Conservation (phyloP, 108 stramenopile species). For the Skeletonema costatum region DNA sequence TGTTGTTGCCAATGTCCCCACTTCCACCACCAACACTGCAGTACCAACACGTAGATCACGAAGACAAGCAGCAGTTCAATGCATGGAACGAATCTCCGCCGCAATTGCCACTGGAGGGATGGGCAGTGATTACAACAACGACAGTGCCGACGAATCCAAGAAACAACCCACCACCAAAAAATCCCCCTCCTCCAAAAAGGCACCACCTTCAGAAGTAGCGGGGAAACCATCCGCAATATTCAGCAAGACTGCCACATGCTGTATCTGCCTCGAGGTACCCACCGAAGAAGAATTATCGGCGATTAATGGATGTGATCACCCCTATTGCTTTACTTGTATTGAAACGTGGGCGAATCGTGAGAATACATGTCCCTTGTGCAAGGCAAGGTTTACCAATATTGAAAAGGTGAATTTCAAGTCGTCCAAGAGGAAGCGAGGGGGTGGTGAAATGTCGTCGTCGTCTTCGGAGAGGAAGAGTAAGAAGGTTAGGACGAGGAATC, state of each 20-base stretch:
- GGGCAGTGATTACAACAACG: neutral
- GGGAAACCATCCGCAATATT: neutral
- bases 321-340: constrained; percentile 87
- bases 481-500: constrained; percentile 68
- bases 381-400: constrained; percentile 78
- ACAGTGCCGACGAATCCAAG: neutral
- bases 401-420: constrained; percentile 55
- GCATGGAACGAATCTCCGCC: constrained; percentile 26
- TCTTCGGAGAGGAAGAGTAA: constrained; percentile 55
- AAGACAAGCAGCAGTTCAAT: constrained; percentile 11
- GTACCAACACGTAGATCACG: constrained; percentile 3
- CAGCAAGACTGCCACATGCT: constrained; percentile 43
- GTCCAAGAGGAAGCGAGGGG: constrained; percentile 7
- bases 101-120: constrained; percentile 29
- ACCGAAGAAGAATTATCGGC: constrained; percentile 56
- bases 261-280: constrained; percentile 79
- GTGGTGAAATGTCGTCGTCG: neutral
- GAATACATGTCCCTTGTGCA: constrained; percentile 90
- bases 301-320: constrained; percentile 80
- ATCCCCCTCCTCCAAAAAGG: neutral
- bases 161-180: neutral
- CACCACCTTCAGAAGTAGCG: neutral
- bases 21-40: neutral
- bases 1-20: neutral
- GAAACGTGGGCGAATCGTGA: constrained; percentile 86